Evolutionary conservation across 768 basidiomycete genomes (phyloP).

Genomic region (Pisolithus marmoratus): DNA sequence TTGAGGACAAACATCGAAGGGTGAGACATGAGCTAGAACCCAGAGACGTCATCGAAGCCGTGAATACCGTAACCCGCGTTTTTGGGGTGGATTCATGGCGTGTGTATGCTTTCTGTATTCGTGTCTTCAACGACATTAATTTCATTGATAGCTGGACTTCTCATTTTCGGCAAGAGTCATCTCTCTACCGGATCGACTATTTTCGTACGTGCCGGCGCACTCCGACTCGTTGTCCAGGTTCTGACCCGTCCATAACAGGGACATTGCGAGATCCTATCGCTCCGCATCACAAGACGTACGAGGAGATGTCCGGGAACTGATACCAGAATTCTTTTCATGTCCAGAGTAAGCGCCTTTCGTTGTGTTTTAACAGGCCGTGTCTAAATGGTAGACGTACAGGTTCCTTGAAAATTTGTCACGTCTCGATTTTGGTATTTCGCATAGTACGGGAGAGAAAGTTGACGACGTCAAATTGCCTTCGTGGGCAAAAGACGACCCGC

Average conservation of each 20-base stretch:
- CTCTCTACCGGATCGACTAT: constrained; percentile 84
- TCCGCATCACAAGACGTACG: constrained; percentile 83
- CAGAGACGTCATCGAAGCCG: constrained; percentile 84
- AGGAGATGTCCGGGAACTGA: constrained; percentile 90
- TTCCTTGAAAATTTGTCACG: constrained; percentile 79
- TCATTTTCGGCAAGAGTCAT: constrained; percentile 82
- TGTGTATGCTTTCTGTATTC: constrained; percentile 32
- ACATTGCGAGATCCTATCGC: constrained; percentile 73
- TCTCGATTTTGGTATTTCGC: constrained; percentile 73
- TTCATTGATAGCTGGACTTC: constrained; percentile 56
- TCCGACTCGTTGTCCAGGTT: background rate
- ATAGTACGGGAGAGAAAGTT: constrained; percentile 71
- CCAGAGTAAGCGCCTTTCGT: constrained; percentile 53
- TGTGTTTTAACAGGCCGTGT: background rate
- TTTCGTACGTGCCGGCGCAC: constrained; percentile 43
- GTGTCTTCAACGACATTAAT: constrained; percentile 20
- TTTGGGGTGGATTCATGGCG: constrained; percentile 90
- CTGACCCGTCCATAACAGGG: constrained; percentile 37
- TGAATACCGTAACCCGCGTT: constrained; percentile 81
- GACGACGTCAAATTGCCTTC: constrained; percentile 85
- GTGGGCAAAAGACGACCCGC: constrained; percentile 83
- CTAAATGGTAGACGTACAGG: constrained; percentile 32
- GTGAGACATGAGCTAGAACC: constrained; percentile 84
- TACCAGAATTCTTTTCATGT: constrained; percentile 83
- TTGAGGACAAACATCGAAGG: constrained; percentile 84